phyloP scores from a whole-genome alignment of 169 alveolate genomes.

The Plasmodium gaboni region DNA sequence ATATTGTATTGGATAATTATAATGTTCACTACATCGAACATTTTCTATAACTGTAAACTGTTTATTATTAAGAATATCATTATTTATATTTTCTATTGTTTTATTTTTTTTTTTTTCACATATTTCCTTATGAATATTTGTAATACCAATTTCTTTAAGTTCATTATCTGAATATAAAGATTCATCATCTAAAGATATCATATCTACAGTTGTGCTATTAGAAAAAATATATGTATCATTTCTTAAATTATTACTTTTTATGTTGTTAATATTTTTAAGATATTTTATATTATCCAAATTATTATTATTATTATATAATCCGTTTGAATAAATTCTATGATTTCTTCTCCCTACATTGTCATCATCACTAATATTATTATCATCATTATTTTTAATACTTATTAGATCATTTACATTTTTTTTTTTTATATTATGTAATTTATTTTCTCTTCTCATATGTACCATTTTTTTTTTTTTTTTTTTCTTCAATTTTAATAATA shows the following conservation, averaged over 20 bases:
- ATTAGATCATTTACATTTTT: background rate
- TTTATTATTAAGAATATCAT: conserved; percentile 27
- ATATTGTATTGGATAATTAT: conserved; percentile 86
- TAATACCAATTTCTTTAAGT: conserved; percentile 52
- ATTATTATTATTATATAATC: background rate
- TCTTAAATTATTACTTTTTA: conserved; percentile 11
- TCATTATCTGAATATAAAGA: background rate
- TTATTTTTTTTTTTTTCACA: background rate
- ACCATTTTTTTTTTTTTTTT: conserved; percentile 7
- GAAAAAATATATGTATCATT: conserved; percentile 25
- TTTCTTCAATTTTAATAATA: conserved; percentile 1
- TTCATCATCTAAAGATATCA: background rate
- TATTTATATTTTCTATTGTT: background rate
- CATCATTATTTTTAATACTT: background rate
- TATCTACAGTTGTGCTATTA: background rate
- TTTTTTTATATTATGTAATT: background rate
- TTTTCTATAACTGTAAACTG: conserved; percentile 79
- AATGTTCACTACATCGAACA: conserved; percentile 85
- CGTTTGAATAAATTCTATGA: background rate
- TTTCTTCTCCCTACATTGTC: conserved; percentile 13
- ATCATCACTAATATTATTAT: background rate
- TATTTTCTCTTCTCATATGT: background rate
- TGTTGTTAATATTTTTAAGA: no score
- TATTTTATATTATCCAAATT: no score
- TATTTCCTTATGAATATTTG: background rate